Evolutionary conservation across 2,329 filamentous ascomycete genomes (phyloP), one percentile per base, ranked within the genome.

Genomic region (Cladobotryum mycophilum): DNA sequence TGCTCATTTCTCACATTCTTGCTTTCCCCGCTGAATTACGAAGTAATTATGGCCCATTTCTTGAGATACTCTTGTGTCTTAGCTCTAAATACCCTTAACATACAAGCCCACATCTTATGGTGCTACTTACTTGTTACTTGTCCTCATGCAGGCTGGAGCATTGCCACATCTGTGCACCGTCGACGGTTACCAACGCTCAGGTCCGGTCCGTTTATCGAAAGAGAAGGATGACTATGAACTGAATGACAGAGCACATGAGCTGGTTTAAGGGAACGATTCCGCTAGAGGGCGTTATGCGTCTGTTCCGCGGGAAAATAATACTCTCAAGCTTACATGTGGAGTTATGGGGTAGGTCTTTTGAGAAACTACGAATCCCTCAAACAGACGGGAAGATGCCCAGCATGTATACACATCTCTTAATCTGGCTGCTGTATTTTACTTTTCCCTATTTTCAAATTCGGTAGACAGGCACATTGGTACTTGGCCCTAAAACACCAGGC

Each of bases 1-100:
- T 20, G 48, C 53, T 58, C 55, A 56, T 41, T 49, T 58, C 45
- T 57, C 52, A 56, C 44, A 48, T 59, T 53, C 51, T 51, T 46
- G 30, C 43, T 41, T 48, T 18, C n/a, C 40, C 48, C 40, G 38
- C 34, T 15, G 25, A 38, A 15, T 30, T 30, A 38, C 36, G 17
- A n/a, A 38, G 36, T 38, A 38, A n/a, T n/a, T n/a, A 17, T 38
- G 14, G 3, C 25, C 25, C 9, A 30, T 8, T 30, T 30, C 25
- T 6, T 30, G 25, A 30, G 25, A 30, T 30, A 30, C 25, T 30
- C 25, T 30, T 30, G 25, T 30, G 25, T 30, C 25, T 30, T 30
- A 30, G 25, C 25, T 30, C 25, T 30, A 30, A 30, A 38, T 38
- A 13, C 14, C 36, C 17, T 38, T 38, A 15, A 38, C 5, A 38